A percentile compares a stretch with the other conserved stretches of the same genome.
phyloP scores from a whole-genome alignment of 108 stramenopile genomes.

The Nitzschia sp. region DNA sequence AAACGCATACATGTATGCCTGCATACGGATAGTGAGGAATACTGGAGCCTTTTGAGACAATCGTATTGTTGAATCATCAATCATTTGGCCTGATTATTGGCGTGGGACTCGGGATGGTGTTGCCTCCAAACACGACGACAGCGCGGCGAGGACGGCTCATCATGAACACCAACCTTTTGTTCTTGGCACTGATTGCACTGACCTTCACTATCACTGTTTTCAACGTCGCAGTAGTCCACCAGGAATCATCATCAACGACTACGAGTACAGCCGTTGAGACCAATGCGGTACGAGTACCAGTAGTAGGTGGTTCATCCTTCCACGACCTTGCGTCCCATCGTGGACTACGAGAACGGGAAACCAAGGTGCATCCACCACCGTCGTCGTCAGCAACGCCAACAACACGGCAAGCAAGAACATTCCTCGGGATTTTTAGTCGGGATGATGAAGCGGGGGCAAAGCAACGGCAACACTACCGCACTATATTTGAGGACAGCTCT shows the following conservation, averaged over 20 bases:
- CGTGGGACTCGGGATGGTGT: too few relatives aligned
- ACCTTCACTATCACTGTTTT: not conserved
- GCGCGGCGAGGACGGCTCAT: too few relatives aligned
- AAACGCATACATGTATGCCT: too few relatives aligned
- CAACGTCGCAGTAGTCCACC: not conserved
- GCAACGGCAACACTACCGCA: slow-evolving; percentile 39
- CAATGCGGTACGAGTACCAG: not conserved
- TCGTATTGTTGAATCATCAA: too few relatives aligned
- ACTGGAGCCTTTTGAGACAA: too few relatives aligned
- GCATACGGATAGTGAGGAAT: too few relatives aligned
- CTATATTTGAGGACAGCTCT: slow-evolving; percentile 29
- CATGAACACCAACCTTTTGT: not conserved
- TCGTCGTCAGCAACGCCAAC: not conserved
- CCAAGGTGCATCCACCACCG: not conserved
- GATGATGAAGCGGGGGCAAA: slow-evolving; percentile 26
- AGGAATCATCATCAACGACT: not conserved
- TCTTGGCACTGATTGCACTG: not conserved
- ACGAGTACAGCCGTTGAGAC: not conserved
- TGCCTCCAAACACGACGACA: too few relatives aligned
- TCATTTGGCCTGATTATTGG: too few relatives aligned
- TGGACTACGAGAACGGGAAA: not conserved
- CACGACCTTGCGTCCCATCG: not conserved
- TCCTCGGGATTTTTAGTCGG: slow-evolving; percentile 47
- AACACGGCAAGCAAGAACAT: not conserved
- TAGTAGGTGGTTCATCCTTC: too few relatives aligned